These are phyloP conservation scores for Pestalotiopsis fici DNA, from an alignment of 2,329 filamentous ascomycete genomes.

Conservation along the genomic window DNA sequence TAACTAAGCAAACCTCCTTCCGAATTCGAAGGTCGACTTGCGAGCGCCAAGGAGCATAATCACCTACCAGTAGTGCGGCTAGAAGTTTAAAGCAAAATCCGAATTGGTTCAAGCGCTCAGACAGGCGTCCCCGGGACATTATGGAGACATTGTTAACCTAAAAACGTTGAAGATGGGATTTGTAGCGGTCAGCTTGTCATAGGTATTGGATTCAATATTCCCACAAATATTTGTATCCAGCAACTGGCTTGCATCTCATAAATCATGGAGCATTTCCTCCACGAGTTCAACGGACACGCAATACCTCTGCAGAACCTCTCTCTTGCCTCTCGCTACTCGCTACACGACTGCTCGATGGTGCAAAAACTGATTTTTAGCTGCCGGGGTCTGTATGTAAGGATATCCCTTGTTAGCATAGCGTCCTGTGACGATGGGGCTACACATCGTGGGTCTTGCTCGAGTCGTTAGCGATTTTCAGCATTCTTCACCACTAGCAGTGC, in stretches of 20 bases:
- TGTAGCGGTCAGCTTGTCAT: background rate
- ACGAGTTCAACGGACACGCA: background rate
- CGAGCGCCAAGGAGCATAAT: background rate
- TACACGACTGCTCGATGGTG: background rate
- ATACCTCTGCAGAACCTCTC: no score
- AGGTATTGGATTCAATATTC: background rate
- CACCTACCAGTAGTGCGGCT: background rate
- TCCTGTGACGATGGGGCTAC: background rate
- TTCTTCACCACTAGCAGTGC: background rate
- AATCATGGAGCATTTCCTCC: background rate
- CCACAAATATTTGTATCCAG: background rate
- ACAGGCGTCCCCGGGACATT: background rate
- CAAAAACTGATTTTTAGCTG: background rate
- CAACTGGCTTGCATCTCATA: background rate
- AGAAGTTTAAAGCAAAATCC: background rate
- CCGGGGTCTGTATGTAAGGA: background rate
- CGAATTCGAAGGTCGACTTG: background rate
- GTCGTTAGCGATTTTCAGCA: background rate
- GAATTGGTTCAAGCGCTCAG: background rate
- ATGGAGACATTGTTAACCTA: background rate
- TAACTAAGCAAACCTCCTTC: background rate
- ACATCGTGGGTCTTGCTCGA: background rate
- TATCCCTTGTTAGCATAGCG: background rate
- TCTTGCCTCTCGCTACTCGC: no score
- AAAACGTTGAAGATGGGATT: background rate